These are phyloP conservation scores for Tilletia horrida DNA, from an alignment of 1,284 basidiomycete species.

Conservation along the genomic window DNA sequence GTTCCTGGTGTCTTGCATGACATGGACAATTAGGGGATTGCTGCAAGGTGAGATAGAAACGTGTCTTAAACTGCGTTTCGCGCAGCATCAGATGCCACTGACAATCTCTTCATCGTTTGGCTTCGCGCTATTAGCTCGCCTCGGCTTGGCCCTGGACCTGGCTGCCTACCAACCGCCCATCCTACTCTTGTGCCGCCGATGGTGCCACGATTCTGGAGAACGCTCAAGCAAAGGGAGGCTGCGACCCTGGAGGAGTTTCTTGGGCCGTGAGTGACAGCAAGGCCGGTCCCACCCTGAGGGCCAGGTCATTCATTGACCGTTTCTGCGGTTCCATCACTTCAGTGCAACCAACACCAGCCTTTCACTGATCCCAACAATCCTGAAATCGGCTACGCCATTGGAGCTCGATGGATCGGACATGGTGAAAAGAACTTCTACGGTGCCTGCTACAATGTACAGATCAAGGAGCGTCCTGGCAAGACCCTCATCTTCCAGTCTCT, in stretches of 20 bases:
- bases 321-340: not conserved
- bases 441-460: conserved; percentile 2
- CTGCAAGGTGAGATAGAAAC: not conserved
- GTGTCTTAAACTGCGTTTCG: too few species aligned
- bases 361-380: not conserved
- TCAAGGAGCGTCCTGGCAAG: conserved; percentile 8
- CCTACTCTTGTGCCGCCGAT: not conserved
- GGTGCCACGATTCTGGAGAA: not conserved
- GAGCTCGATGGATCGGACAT: not conserved
- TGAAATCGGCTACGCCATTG: not conserved
- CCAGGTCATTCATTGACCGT: not conserved
- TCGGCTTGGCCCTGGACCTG: too few species aligned
- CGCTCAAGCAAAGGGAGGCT: not conserved
- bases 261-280: conserved; percentile 4
- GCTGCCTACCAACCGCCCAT: not conserved
- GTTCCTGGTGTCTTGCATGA: too few species aligned
- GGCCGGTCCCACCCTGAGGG: not conserved
- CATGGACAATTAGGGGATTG: not conserved
- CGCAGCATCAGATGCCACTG: too few species aligned
- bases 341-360: conserved; percentile 14
- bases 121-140: too few species aligned
- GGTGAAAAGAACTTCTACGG: not conserved
- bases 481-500: conserved; percentile 7
- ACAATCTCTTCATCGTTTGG: too few species aligned
- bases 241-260: not conserved